Evolutionary conservation across 768 basidiomycete genomes (phyloP).

Genomic region (Pulveroboletus sp.): DNA sequence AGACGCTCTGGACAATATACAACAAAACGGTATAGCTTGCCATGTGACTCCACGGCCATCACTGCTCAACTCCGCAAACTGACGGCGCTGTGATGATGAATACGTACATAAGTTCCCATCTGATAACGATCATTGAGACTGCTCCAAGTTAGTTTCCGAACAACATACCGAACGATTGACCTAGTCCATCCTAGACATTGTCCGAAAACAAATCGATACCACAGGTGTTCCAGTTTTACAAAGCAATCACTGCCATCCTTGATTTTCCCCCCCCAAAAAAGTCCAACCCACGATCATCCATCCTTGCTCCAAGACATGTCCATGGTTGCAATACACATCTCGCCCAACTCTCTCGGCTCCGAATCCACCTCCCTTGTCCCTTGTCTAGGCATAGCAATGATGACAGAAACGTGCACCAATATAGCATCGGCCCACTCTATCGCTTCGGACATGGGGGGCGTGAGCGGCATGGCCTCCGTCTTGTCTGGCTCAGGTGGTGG

Average conservation of each 20-base stretch:
- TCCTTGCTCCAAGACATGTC: slow-evolving; percentile 17
- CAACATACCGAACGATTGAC: too few relatives aligned
- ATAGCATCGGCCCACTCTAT: slow-evolving; percentile 8
- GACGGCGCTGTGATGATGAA: too few relatives aligned
- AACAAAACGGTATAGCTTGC: too few relatives aligned
- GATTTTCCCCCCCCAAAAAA: too few relatives aligned
- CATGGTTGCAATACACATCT: slow-evolving; percentile 27
- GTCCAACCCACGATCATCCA: background rate
- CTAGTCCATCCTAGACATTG: background rate
- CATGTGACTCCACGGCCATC: too few relatives aligned
- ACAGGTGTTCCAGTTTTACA: background rate
- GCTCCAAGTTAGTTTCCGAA: too few relatives aligned
- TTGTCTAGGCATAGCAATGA: slow-evolving; percentile 41
- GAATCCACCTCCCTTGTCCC: background rate
- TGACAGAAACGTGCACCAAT: slow-evolving; percentile 37
- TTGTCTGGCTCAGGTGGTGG: background rate
- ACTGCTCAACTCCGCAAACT: too few relatives aligned
- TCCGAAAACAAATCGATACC: background rate
- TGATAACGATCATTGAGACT: too few relatives aligned
- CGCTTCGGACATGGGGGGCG: background rate
- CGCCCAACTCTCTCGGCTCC: slow-evolving; percentile 32
- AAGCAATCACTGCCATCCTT: too few relatives aligned
- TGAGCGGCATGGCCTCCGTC: background rate
- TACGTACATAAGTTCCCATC: too few relatives aligned
- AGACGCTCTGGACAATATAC: too few relatives aligned